Evolutionary conservation across 208 protist species (phyloP).

Genomic region (Leishmania tropica): DNA sequence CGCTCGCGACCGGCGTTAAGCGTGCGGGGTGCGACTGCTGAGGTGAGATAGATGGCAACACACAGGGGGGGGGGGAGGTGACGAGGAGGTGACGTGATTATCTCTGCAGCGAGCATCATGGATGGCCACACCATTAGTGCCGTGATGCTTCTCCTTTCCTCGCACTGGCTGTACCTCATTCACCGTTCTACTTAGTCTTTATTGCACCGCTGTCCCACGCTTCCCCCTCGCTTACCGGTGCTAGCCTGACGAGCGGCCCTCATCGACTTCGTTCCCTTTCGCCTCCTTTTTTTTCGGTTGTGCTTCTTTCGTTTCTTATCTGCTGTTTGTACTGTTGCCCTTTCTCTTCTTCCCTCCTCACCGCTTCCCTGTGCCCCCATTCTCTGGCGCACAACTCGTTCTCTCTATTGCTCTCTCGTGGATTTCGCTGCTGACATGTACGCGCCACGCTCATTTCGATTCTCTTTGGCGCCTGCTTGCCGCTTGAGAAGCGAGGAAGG

Average conservation of each 20-base stretch:
- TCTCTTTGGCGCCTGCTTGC: neutral
- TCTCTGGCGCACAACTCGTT: neutral
- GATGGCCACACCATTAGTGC: neutral
- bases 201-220: neutral
- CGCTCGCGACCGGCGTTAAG: constrained; percentile 83
- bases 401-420: neutral
- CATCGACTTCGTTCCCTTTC: neutral
- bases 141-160: neutral
- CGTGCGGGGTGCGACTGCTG: neutral
- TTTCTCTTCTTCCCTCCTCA: constrained; percentile 1
- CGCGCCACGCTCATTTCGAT: neutral
- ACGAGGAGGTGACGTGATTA: neutral
- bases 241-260: neutral
- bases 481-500: neutral
- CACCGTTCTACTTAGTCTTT: neutral
- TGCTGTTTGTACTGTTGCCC: constrained; percentile 1
- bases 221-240: too few relatives aligned
- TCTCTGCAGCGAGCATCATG: neutral
- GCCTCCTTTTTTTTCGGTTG: neutral
- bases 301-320: neutral
- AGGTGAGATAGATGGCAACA: neutral
- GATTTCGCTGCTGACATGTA: neutral
- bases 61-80: neutral
- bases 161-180: neutral
- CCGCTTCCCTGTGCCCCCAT: neutral